phyloP scores from a whole-genome alignment of 257 asterid species.

The Solanum etuberosum region DNA sequence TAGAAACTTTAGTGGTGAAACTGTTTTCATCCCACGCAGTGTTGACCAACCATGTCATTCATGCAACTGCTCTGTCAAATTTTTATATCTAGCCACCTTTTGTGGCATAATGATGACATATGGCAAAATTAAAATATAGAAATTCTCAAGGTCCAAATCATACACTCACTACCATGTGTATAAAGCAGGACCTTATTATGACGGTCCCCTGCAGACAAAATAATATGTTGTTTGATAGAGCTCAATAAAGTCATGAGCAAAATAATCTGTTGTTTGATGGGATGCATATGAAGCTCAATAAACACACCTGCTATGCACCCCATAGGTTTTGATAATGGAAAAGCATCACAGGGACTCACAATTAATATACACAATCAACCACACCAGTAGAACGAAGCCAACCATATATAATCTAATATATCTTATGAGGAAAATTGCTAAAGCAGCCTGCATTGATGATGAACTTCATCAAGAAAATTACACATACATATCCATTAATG shows the following conservation, averaged over 20 bases:
- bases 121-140: neutral
- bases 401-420: neutral
- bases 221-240: neutral
- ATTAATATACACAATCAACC: neutral
- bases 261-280: neutral
- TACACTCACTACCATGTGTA: neutral
- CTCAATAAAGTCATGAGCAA: neutral
- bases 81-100: neutral
- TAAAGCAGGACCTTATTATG: neutral
- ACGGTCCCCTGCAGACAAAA: neutral
- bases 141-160: neutral
- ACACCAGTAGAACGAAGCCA: neutral
- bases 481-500: neutral
- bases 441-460: neutral
- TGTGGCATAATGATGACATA: neutral
- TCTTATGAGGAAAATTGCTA: neutral
- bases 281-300: neutral
- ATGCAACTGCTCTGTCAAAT: neutral
- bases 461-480: neutral
- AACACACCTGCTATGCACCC: neutral
- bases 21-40: neutral
- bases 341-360: neutral
- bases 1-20: neutral
- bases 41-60: neutral
- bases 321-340: neutral